phyloP scores from a whole-genome alignment of 1,284 basidiomycete species.

The Irpex lacteus region DNA sequence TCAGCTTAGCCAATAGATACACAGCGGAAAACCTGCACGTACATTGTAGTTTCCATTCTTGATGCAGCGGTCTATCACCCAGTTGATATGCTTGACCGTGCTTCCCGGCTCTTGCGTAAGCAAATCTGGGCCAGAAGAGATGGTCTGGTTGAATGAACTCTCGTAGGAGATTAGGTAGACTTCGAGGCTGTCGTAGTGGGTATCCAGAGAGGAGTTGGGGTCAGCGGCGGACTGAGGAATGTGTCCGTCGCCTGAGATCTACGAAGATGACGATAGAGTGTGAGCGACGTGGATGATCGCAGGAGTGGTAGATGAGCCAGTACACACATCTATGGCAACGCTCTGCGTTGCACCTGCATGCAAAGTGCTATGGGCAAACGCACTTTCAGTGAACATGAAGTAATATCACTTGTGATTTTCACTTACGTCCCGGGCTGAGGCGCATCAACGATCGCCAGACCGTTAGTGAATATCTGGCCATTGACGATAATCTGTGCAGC shows the following conservation, averaged over 20 bases:
- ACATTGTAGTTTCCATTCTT: constrained; percentile 48
- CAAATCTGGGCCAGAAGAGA: constrained; percentile 39
- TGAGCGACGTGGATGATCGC: neutral
- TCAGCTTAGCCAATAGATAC: no score
- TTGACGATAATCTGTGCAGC: constrained; percentile 31
- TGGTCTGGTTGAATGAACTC: constrained; percentile 43
- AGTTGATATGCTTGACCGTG: constrained; percentile 49
- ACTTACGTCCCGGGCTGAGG: constrained; percentile 43
- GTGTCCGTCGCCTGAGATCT: constrained; percentile 50
- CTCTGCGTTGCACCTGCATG: constrained; percentile 36
- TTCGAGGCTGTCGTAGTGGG: constrained; percentile 42
- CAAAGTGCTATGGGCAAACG: constrained; percentile 20
- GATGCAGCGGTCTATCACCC: constrained; percentile 41
- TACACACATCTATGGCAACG: constrained; percentile 44
- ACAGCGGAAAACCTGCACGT: no score
- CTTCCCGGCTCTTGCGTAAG: constrained; percentile 39
- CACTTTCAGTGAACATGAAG: no score
- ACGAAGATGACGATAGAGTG: neutral
- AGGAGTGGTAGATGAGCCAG: neutral
- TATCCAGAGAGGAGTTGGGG: constrained; percentile 38
- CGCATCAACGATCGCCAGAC: constrained; percentile 47
- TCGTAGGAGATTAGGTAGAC: constrained; percentile 48
- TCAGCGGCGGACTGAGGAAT: constrained; percentile 35
- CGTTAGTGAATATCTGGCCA: constrained; percentile 47
- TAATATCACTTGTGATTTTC: neutral